These are phyloP conservation scores for Ceratocystis ficicola DNA, from an alignment of 2,329 filamentous ascomycete species.

Conservation along the genomic window DNA sequence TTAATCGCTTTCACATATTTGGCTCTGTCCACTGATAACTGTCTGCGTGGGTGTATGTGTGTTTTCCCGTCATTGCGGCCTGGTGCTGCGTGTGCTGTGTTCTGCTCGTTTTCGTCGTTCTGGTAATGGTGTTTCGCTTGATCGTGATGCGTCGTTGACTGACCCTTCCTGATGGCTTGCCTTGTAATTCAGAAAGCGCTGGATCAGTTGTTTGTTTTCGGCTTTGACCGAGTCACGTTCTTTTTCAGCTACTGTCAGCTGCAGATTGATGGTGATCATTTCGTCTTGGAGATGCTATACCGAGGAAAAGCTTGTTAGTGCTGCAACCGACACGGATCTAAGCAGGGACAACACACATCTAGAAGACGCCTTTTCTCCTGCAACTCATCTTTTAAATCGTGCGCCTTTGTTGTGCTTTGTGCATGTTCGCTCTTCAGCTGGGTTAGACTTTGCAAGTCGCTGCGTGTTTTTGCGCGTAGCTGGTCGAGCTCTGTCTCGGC, in stretches of 20 bases:
- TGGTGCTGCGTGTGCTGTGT: not conserved
- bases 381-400: conserved; percentile 76
- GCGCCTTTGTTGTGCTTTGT: conserved; percentile 52
- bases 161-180: conserved; percentile 64
- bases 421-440: conserved; percentile 51
- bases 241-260: conserved; percentile 76
- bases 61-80: not conserved
- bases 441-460: conserved; percentile 50
- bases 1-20: not conserved
- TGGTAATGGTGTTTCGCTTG: not conserved
- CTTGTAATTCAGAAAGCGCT: conserved; percentile 84
- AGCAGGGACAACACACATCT: conserved; percentile 39
- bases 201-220: conserved; percentile 81
- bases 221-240: conserved; percentile 56
- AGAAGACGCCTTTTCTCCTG: conserved; percentile 71
- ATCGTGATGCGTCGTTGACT: not conserved
- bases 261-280: conserved; percentile 72
- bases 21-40: not conserved
- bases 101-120: conserved; percentile 55
- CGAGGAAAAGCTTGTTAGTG: not conserved
- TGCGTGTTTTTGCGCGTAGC: conserved; percentile 46
- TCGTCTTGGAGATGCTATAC: conserved; percentile 76
- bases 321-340: not conserved
- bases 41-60: not conserved
- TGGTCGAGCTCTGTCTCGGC: conserved; percentile 52